A percentile compares a stretch with the other conserved stretches of the same genome.
These are phyloP conservation scores for Saccharum officinarum DNA, from an alignment of 176 grass and related monocot genomes.

Conservation along the genomic window DNA sequence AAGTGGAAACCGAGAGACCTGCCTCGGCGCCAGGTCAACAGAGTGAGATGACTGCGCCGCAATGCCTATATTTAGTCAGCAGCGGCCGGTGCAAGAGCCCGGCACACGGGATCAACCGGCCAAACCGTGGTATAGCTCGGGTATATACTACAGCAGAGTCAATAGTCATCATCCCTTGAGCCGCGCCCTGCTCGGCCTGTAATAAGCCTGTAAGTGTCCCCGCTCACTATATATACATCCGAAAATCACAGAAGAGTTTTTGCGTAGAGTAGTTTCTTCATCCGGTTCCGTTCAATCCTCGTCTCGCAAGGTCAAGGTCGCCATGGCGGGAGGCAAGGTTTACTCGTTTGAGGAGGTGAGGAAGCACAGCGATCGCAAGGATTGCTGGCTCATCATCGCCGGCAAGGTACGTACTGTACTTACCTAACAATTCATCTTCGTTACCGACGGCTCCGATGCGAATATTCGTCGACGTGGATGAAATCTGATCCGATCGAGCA, in stretches of 20 bases:
- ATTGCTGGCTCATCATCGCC: constrained; percentile 85
- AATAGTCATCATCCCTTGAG: too few relatives aligned
- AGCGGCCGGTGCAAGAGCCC: background rate
- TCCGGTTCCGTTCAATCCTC: background rate
- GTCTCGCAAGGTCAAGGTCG: background rate
- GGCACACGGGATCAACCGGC: background rate
- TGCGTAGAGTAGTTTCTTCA: background rate
- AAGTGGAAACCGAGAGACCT: background rate
- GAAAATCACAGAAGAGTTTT: background rate
- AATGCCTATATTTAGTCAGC: constrained; percentile 25
- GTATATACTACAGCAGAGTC: background rate
- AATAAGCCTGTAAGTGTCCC: too few relatives aligned
- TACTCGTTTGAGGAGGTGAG: constrained; percentile 67
- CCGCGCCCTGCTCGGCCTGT: too few relatives aligned
- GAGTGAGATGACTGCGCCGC: background rate
- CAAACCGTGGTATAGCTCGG: constrained; percentile 9
- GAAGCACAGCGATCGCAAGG: constrained; percentile 56
- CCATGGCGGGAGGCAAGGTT: constrained; percentile 59
- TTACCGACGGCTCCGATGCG: background rate
- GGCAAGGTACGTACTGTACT: constrained; percentile 50
- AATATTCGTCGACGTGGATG: background rate
- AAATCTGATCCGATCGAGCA: background rate
- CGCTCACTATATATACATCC: background rate
- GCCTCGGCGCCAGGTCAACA: constrained; percentile 4
- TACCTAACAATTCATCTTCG: background rate